Base-by-base conservation (phyloP, 805 yeast species). In the Maudiozyma saulgeensis region DNA sequence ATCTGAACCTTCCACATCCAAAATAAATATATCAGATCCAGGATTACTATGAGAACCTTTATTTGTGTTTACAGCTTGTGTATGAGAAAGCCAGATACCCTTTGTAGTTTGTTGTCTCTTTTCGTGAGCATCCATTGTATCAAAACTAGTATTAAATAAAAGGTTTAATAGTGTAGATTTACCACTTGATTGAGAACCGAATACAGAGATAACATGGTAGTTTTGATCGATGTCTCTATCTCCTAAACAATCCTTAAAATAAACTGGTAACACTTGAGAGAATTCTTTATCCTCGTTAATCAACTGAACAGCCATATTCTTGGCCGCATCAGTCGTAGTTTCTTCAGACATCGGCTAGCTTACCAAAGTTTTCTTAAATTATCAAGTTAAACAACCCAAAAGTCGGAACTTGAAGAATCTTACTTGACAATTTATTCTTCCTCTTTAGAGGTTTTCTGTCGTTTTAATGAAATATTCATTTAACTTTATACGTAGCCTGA, bases 1-100 rank as follows among this genome's bases (percentile, higher is more conserved):
- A 69, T 93, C 99, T 0, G 97, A 90, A 45, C 99, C 99, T 69
- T 93, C 99, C n/a, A 93, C 98, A 63, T 93, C 99, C 77, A 93
- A 77, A 2, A 93, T 95, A 53, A 87, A 76, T 11, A 88, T 72
- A 53, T 80, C 73, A 13, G 57, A 42, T n/a, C 45, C 46, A 16
- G 43, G 34, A 3, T 45, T 38, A 1, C 21, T 44, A 6, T 56
- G 52, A 23, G 52, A 38, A 41, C 43, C 57, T 21, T 54, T 51
- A 11, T 60, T 50, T 0, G 65, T 53, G 38, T 63, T 61, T 26
- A 77, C 66, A 34, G 64, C 63, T 37, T 69, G 68, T 0, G 86
- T 80, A 56, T 75, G 78, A 1, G 87, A 84, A 53, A 84, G 64
- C 90, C 90, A 84, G 49, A 82, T 82, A 43, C 95, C 95, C 59